Evolutionary conservation across 2,329 filamentous ascomycete species (phyloP).

Genomic region (Pseudocercospora musae): DNA sequence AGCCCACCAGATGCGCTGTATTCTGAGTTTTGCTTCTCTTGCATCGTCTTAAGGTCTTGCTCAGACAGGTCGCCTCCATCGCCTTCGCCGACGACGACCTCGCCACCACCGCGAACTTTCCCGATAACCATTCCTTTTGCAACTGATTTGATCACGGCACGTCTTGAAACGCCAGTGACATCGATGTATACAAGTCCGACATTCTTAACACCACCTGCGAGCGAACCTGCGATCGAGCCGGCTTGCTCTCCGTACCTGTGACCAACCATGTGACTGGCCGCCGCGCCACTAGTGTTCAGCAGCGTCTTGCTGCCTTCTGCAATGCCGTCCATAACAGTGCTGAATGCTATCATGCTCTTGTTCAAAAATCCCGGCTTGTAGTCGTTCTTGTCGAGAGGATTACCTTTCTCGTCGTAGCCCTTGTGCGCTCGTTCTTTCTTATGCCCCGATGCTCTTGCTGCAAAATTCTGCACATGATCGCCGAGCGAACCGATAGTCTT

Average conservation of each 20-base stretch:
- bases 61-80: slow-evolving; percentile 49
- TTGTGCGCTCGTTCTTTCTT: slow-evolving; percentile 53
- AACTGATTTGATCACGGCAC: slow-evolving; percentile 88
- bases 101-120: slow-evolving; percentile 68
- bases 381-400: slow-evolving; percentile 46
- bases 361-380: slow-evolving; percentile 94
- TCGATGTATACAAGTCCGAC: slow-evolving; percentile 97
- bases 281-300: slow-evolving; percentile 68
- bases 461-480: slow-evolving; percentile 84
- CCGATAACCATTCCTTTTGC: slow-evolving; percentile 95
- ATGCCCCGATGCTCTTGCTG: slow-evolving; percentile 68
- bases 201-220: slow-evolving; percentile 89
- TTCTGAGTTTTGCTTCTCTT: slow-evolving; percentile 29
- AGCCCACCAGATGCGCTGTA: slow-evolving; percentile 5
- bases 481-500: slow-evolving; percentile 84
- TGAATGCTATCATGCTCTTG: slow-evolving; percentile 94
- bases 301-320: slow-evolving; percentile 81
- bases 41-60: slow-evolving; percentile 36
- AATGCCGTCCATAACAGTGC: slow-evolving; percentile 88
- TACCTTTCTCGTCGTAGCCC: slow-evolving; percentile 68
- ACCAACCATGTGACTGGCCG: slow-evolving; percentile 82
- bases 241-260: slow-evolving; percentile 88
- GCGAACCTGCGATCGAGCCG: slow-evolving; percentile 67
- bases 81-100: slow-evolving; percentile 69
- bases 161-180: slow-evolving; percentile 83